phyloP scores from a whole-genome alignment of 2,329 filamentous ascomycete genomes.

The Ophiostoma novo-ulmi region DNA sequence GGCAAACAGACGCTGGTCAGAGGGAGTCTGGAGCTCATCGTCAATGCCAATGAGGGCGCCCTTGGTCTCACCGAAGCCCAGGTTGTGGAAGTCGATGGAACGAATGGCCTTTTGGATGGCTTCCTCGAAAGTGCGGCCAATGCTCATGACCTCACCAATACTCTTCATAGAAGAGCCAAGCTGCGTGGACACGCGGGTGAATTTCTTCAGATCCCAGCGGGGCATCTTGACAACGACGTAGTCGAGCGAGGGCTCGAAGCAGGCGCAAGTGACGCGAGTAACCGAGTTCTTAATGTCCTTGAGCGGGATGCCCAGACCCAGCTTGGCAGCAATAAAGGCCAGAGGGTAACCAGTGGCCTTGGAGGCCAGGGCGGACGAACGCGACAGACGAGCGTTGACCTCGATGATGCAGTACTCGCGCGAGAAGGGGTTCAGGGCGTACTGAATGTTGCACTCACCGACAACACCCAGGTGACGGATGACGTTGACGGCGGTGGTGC shows the following conservation, averaged over 20 bases:
- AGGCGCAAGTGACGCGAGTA: slow-evolving; percentile 91
- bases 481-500: slow-evolving; percentile 95
- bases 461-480: slow-evolving; percentile 95
- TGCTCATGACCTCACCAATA: slow-evolving; percentile 98
- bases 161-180: slow-evolving; percentile 99
- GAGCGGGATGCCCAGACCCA: slow-evolving; percentile 87
- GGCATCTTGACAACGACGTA: slow-evolving; percentile 99
- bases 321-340: slow-evolving; percentile 69
- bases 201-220: slow-evolving; percentile 98
- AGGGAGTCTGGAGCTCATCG: slow-evolving; percentile 91
- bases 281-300: slow-evolving; percentile 97
- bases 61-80: slow-evolving; percentile 87
- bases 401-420: slow-evolving; percentile 94
- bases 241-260: slow-evolving; percentile 96
- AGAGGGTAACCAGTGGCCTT: slow-evolving; percentile 97
- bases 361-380: slow-evolving; percentile 92
- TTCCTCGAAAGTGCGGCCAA: slow-evolving; percentile 94
- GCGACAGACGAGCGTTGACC: slow-evolving; percentile 96
- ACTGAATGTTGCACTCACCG: slow-evolving; percentile 98
- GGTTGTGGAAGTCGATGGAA: slow-evolving; percentile 88
- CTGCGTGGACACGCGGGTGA: slow-evolving; percentile 90
- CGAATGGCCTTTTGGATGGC: slow-evolving; percentile 98
- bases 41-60: slow-evolving; percentile 87
- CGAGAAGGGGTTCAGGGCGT: slow-evolving; percentile 80
- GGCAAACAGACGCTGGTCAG: slow-evolving; percentile 93